Evolutionary conservation across 2,329 filamentous ascomycete genomes (phyloP), one percentile per base, ranked within the genome.

Genomic region (Colletotrichum scovillei): DNA sequence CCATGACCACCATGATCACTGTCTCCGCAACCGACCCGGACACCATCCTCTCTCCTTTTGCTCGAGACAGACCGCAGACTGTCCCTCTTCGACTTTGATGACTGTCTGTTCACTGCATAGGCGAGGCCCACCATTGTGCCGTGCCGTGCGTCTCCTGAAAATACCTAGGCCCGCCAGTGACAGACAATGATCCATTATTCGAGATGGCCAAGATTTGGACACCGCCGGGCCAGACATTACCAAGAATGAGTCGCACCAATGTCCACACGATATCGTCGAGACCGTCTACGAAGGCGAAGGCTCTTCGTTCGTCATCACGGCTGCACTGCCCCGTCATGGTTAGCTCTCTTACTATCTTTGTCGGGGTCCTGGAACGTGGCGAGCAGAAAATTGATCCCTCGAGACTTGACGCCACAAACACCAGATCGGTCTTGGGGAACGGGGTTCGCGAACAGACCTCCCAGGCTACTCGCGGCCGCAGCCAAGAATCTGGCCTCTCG

Each of bases 381-480:
- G 67, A 73, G 59, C 66, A 64, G 70, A 65, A 59, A 32, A 32
- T 62, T 66, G 52, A 49, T 38, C 49, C 59, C 42, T 16, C 42
- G 30, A 22, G 19, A 38, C 35, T 38, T 30, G 49, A n/a, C n/a
- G 32, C 53, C 59, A 55, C 53, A 19, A 30, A 57, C 35, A 56
- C 49, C 55, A 30, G 64, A 72, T 72, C 69, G 38, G 30, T 67
- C 70, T 22, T 72, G 11, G 4, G 55, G 35, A 42, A 16, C 26
- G 58, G 24, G 66, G 69, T n/a, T 66, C 55, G 66, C 70, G 53
- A 69, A 69, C 59, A 64, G 55, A 69, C 70, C 53, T 26, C 57
- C 42, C 19, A 9, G 19, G 19, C 19, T 49, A 22, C 58, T 19
- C 38, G 38, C 46, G 46, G 32, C 32, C 32, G 49, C 24, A 7